Conservation (phyloP, 768 basidiomycete genomes). For the Lactarius deliciosus region DNA sequence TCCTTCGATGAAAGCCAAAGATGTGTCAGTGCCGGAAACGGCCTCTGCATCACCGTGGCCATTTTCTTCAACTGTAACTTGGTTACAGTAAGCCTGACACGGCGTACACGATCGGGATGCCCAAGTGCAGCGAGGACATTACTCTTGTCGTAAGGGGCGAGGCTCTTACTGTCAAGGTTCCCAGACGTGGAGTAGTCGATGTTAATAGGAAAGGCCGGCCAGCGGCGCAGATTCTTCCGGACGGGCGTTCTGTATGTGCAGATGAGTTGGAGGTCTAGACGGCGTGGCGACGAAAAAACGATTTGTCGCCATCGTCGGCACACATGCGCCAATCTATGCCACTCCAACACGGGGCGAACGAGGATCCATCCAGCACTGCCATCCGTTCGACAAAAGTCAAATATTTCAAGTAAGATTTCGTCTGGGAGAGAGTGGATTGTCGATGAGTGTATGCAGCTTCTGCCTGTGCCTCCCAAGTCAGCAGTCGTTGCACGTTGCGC, state of each 20-base stretch:
- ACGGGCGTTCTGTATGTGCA: slow-evolving; percentile 9
- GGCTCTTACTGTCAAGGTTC: neutral
- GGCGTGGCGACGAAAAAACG: slow-evolving; percentile 4
- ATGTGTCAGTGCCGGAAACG: slow-evolving; percentile 7
- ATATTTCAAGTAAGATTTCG: neutral
- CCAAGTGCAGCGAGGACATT: slow-evolving; percentile 7
- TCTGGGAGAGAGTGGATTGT: neutral
- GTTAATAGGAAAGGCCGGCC: slow-evolving; percentile 11
- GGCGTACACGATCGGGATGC: neutral
- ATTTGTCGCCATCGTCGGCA: slow-evolving; percentile 6
- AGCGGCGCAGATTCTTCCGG: slow-evolving; percentile 1
- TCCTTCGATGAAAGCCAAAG: neutral
- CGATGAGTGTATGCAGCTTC: neutral
- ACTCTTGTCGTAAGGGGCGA: no score
- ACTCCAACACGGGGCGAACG: neutral
- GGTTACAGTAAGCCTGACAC: neutral
- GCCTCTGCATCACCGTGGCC: neutral
- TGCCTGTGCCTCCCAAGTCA: neutral
- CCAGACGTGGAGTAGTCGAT: slow-evolving; percentile 3
- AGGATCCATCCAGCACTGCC: neutral
- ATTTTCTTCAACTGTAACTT: neutral
- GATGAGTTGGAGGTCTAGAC: slow-evolving; percentile 5
- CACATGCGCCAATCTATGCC: slow-evolving; percentile 1
- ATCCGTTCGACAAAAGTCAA: neutral
- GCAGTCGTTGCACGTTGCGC: neutral